Evolutionary conservation across 495 filamentous ascomycete genomes (phyloP).

Genomic region (Tuber calosporum): DNA sequence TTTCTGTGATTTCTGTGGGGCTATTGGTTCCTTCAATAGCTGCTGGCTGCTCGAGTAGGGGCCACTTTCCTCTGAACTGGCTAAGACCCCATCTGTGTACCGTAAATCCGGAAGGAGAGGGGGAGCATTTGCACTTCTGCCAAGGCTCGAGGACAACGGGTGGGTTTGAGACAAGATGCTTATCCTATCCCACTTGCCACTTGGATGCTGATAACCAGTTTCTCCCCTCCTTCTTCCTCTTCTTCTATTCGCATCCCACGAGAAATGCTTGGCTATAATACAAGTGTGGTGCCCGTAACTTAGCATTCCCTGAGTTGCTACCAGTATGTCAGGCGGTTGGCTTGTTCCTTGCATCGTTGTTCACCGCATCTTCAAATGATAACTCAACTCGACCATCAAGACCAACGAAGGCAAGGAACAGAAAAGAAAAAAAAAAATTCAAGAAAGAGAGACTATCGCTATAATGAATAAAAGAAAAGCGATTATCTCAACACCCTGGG

Average conservation of each 20-base stretch:
- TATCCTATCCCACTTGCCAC: background rate
- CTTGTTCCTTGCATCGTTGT: background rate
- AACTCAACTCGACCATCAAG: background rate
- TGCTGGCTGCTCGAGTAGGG: background rate
- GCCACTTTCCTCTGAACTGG: background rate
- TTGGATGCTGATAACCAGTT: background rate
- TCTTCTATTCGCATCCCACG: background rate
- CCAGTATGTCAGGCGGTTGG: background rate
- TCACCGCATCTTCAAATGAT: background rate
- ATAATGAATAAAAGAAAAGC: background rate
- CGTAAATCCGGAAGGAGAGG: background rate
- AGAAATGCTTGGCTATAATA: background rate
- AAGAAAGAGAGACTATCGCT: background rate
- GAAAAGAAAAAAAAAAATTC: background rate
- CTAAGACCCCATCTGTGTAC: no score
- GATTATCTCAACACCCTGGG: background rate
- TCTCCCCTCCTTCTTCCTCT: background rate
- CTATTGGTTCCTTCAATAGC: background rate
- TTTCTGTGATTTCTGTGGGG: background rate
- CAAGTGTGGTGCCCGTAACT: background rate
- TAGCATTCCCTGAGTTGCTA: background rate
- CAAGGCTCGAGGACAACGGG: background rate
- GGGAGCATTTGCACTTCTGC: background rate
- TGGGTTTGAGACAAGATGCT: background rate
- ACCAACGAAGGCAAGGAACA: background rate